Evolutionary conservation across 768 basidiomycete species (phyloP), one percentile per base, ranked within the genome.

Genomic region (Pisolithus albus): DNA sequence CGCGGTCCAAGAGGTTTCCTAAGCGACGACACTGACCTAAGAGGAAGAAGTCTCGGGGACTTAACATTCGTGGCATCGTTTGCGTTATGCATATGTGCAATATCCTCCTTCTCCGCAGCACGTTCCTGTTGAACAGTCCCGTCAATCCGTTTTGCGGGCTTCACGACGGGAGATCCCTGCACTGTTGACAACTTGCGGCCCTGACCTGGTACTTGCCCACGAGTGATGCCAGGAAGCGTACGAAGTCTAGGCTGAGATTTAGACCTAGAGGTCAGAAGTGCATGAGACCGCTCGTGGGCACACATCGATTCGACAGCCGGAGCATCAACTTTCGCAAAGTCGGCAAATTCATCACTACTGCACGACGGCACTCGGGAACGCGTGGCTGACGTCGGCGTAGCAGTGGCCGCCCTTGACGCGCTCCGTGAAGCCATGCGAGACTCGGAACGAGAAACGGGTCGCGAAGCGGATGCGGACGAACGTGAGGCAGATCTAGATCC

Each of bases 231-330:
- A 23, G 51, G 36, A 4, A 58, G 51, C n/a, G 49, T 18, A 2
- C 50, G 55, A 23, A 70, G 51, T 57, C 64, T 72, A 2, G 72
- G 69, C 49, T 73, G 72, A 3, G 72, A 74, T 46, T 50, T 57
- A 5, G 71, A 68, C 19, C 69, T 62, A 24, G 63, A 57, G 11
- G 67, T 57, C 13, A 41, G 46, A 18, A 36, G 32, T 9, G 46
- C 34, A 11, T 47, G 46, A 8, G 46, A 47, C 19, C 32, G n/a
- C 4, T 46, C 52, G 19, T 58, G 53, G 1, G 51, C 13, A 18
- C 51, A 53, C 16, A 43, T 44, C 2, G 11, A 40, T 9, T 38
- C 21, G 1, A 56, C 15, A 4, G 47, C 34, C 11, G 24, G 15
- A 32, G 50, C 19, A 30, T 55, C 45, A 21, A 24, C 5, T 28